Conservation (phyloP, 805 yeast species). For the Kazachstania taianensis region DNA sequence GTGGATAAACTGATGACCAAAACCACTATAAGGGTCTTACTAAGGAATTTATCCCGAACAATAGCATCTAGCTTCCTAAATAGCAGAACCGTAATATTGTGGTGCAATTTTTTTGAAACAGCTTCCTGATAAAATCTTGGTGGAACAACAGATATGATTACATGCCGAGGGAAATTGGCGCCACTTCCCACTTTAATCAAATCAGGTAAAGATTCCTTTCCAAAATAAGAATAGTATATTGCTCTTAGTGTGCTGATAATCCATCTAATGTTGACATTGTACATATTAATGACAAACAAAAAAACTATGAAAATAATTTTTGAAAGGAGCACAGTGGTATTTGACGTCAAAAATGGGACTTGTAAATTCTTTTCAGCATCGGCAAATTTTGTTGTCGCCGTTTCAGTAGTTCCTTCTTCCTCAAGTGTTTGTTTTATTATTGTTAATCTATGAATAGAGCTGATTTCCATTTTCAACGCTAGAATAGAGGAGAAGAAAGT, state of each 20-base stretch:
- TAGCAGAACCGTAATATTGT: constrained; percentile 26
- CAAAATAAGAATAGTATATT: constrained; percentile 1
- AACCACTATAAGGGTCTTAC: constrained; percentile 64
- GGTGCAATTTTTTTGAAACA: constrained; percentile 1
- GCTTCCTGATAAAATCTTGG: constrained; percentile 47
- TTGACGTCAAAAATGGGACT: constrained; percentile 29
- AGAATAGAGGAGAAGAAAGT: constrained; percentile 79
- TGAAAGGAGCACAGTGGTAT: constrained; percentile 39
- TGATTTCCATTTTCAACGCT: constrained; percentile 80
- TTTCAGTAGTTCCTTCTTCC: constrained; percentile 78
- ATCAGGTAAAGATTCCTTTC: constrained; percentile 27
- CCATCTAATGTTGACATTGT: constrained; percentile 69
- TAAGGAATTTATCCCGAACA: constrained; percentile 68
- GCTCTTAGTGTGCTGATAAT: constrained; percentile 1
- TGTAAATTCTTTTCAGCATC: constrained; percentile 43
- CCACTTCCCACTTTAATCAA: constrained; percentile 20
- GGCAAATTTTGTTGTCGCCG: not conserved
- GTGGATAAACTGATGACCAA: constrained; percentile 68
- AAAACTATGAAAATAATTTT: constrained; percentile 49
- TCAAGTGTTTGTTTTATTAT: constrained; percentile 69
- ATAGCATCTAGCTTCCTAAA: constrained; percentile 52
- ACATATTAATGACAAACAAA: constrained; percentile 53
- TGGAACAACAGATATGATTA: constrained; percentile 49
- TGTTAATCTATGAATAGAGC: constrained; percentile 71
- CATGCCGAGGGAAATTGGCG: constrained; percentile 34